Conservation (phyloP, 2,329 filamentous ascomycete species). For the Aspergillus sergii region DNA sequence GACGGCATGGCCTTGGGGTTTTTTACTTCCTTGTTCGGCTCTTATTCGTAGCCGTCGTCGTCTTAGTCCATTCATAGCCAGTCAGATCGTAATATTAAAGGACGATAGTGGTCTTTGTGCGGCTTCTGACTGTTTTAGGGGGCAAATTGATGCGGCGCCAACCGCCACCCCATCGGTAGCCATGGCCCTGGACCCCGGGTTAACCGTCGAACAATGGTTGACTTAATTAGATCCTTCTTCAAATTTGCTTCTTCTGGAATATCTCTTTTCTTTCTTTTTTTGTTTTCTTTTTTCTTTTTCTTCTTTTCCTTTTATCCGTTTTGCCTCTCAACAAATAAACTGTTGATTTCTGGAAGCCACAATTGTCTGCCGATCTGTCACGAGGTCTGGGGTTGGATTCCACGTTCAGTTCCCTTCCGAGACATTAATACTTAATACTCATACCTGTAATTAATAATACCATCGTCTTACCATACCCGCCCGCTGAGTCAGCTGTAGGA, state of each 20-base stretch:
- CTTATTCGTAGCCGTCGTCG: background rate
- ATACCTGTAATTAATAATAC: background rate
- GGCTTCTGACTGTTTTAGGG: constrained; percentile 13
- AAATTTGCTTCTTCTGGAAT: background rate
- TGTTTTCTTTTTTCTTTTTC: background rate
- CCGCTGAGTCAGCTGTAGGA: background rate
- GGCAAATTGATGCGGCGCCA: constrained; percentile 19
- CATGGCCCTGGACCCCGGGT: background rate
- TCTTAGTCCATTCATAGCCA: background rate
- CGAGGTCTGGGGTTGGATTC: constrained; percentile 19
- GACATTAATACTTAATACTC: background rate
- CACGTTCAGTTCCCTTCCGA: constrained; percentile 1
- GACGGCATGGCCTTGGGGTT: background rate
- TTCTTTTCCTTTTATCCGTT: too few relatives aligned
- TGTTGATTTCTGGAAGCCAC: too few relatives aligned
- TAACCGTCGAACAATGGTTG: constrained; percentile 4
- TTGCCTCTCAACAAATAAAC: too few relatives aligned
- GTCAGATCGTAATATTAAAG: background rate
- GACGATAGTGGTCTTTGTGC: constrained; percentile 2
- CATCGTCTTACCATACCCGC: background rate
- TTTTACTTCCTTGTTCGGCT: constrained; percentile 1
- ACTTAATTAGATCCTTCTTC: background rate
- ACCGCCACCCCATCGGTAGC: constrained; percentile 18
- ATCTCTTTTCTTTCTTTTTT: background rate
- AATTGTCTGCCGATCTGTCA: constrained; percentile 12